These are phyloP conservation scores for Calonectria henricotiae DNA, from an alignment of 2,329 filamentous ascomycete genomes.

Conservation along the genomic window DNA sequence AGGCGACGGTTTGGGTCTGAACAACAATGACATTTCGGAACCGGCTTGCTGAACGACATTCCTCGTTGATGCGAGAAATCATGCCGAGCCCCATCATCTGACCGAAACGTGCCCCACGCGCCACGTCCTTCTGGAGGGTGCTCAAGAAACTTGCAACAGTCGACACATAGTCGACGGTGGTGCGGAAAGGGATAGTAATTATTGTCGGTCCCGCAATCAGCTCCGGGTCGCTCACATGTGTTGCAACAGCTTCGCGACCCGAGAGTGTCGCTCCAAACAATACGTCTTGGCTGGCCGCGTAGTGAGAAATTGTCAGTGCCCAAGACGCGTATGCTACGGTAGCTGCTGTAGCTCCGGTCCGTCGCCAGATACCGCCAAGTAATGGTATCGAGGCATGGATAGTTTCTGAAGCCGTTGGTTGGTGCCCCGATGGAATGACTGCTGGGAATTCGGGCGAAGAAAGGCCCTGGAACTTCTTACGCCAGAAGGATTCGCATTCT, in stretches of 20 bases:
- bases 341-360: background rate
- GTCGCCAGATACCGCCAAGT: background rate
- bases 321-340: background rate
- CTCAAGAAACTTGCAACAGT: background rate
- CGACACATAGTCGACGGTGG: background rate
- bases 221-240: background rate
- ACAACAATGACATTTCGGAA: slow-evolving; percentile 3
- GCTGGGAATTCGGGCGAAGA: background rate
- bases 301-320: slow-evolving; percentile 2
- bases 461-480: background rate
- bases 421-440: background rate
- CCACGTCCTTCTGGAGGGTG: background rate
- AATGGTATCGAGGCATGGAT: background rate
- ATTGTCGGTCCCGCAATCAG: background rate
- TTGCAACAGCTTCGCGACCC: background rate
- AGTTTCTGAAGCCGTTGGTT: background rate
- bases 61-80: slow-evolving; percentile 5
- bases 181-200: background rate
- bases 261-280: background rate
- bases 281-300: background rate
- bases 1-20: background rate
- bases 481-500: slow-evolving; percentile 1
- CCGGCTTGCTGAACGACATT: background rate
- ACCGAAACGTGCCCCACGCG: background rate
- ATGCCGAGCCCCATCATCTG: background rate